phyloP scores from a whole-genome alignment of 2,329 filamentous ascomycete genomes.

The Xylariaceae sp. region DNA sequence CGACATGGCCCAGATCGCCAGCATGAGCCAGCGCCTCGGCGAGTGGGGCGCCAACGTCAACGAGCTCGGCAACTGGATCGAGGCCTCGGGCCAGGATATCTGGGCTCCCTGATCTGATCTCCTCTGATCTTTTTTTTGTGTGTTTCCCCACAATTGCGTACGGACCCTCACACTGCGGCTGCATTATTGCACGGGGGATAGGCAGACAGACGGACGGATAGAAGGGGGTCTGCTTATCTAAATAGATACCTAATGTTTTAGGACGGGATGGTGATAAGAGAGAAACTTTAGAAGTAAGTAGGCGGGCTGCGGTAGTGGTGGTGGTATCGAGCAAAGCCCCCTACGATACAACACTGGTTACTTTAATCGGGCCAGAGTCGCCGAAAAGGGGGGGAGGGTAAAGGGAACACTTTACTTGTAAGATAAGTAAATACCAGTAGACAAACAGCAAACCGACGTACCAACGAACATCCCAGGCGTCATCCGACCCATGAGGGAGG shows the following conservation, averaged over 20 bases:
- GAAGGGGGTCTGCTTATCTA: not conserved
- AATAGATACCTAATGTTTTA: not conserved
- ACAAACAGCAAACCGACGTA: too few species aligned
- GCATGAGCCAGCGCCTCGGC: slow-evolving; percentile 82
- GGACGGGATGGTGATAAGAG: too few species aligned
- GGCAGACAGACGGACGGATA: too few species aligned
- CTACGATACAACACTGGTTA: not conserved
- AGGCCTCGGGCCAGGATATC: slow-evolving; percentile 89
- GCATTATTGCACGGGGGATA: not conserved
- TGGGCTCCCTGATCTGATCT: slow-evolving; percentile 68
- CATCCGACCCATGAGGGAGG: not conserved
- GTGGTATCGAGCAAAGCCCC: not conserved
- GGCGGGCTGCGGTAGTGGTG: not conserved
- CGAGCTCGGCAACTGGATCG: slow-evolving; percentile 95
- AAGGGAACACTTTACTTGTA: not conserved
- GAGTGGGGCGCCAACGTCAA: slow-evolving; percentile 98
- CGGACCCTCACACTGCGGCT: not conserved
- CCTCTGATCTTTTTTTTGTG: not conserved
- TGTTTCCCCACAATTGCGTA: not conserved
- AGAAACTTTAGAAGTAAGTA: too few species aligned
- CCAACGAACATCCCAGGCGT: too few species aligned
- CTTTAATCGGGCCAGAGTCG: not conserved
- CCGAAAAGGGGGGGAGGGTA: not conserved
- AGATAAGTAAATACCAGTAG: slow-evolving; percentile 16
- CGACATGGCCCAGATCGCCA: slow-evolving; percentile 92